Percentiles rank a stretch among this genome's conserved stretches.
These are phyloP conservation scores for Paramecium caudatum DNA, from an alignment of 73 alveolate species.

Conservation along the genomic window DNA sequence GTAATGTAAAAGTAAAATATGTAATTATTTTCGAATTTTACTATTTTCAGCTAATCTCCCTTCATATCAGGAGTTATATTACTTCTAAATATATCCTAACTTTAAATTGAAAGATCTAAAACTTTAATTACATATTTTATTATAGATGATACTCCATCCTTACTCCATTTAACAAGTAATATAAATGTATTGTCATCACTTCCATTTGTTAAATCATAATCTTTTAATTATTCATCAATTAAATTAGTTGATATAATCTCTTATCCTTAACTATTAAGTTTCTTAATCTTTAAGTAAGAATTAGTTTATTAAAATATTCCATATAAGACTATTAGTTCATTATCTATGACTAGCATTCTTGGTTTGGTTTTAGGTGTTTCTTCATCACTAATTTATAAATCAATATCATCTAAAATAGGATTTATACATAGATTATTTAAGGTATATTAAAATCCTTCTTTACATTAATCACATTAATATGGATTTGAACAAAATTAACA, in stretches of 20 bases:
- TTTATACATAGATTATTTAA: background rate
- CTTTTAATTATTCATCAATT: background rate
- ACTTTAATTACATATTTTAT: too few species aligned
- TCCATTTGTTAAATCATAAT: background rate
- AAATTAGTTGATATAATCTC: background rate
- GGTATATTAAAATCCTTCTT: background rate
- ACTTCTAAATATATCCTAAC: background rate
- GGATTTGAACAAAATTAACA: background rate
- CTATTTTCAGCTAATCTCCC: too few species aligned
- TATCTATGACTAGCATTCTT: background rate
- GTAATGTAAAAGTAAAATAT: too few species aligned
- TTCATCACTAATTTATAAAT: slow-evolving; percentile 12
- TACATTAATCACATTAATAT: background rate
- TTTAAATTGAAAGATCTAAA: background rate
- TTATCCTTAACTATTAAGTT: background rate
- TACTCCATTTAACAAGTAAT: background rate
- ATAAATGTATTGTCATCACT: background rate
- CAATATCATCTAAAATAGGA: background rate
- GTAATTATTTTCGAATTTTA: too few species aligned
- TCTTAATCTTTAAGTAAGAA: background rate
- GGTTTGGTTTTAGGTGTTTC: background rate
- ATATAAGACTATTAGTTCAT: background rate
- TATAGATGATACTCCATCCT: too few species aligned
- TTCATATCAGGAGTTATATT: too few species aligned
- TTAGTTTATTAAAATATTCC: background rate